phyloP scores from a whole-genome alignment of 768 basidiomycete genomes.

The Trametes maxima region DNA sequence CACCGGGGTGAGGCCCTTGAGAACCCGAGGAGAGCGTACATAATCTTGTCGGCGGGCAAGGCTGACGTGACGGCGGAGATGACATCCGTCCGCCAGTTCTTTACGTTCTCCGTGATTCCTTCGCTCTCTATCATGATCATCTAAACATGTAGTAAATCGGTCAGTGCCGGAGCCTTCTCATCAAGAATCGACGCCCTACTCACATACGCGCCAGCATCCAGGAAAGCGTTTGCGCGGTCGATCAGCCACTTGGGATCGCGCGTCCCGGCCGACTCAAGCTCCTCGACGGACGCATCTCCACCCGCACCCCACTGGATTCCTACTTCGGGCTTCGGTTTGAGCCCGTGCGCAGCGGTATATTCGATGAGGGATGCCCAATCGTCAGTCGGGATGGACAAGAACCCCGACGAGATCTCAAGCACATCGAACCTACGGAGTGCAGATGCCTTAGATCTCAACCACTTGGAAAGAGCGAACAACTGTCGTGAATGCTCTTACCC shows the following conservation, averaged over 20 bases:
- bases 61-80: slow-evolving; percentile 44
- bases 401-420: slow-evolving; percentile 46
- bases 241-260: slow-evolving; percentile 45
- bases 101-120: slow-evolving; percentile 50
- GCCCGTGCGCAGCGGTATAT: slow-evolving; percentile 40
- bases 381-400: slow-evolving; percentile 47
- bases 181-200: background rate
- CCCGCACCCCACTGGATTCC: slow-evolving; percentile 51
- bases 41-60: slow-evolving; percentile 45
- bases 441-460: background rate
- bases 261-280: slow-evolving; percentile 44
- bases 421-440: slow-evolving; percentile 43
- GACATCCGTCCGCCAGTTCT: slow-evolving; percentile 44
- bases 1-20: background rate
- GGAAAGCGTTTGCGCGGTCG: slow-evolving; percentile 41
- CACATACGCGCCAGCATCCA: slow-evolving; percentile 43
- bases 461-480: background rate
- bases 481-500: slow-evolving; percentile 30
- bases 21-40: slow-evolving; percentile 30
- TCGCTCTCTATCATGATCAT: slow-evolving; percentile 52
- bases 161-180: background rate
- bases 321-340: slow-evolving; percentile 49
- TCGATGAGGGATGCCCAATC: slow-evolving; percentile 47
- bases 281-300: slow-evolving; percentile 41
- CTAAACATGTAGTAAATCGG: slow-evolving; percentile 21